phyloP scores from a whole-genome alignment of 2,329 filamentous ascomycete species.

The Lanzia echinophila region DNA sequence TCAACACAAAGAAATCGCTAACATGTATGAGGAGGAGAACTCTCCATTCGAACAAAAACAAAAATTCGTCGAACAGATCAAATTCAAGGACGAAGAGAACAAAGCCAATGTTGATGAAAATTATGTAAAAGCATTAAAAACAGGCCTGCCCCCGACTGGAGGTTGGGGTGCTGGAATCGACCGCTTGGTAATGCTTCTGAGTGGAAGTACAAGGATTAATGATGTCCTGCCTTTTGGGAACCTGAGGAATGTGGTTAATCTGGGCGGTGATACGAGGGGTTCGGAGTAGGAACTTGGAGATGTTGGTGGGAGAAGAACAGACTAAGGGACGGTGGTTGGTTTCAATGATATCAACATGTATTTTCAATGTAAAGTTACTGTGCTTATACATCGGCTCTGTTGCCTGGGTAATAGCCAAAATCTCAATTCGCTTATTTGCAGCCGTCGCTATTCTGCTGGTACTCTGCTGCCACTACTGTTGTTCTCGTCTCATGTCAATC shows the following conservation, averaged over 20 bases:
- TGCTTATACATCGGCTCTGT: no score
- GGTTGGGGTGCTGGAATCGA: slow-evolving; percentile 93
- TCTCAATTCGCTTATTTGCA: no score
- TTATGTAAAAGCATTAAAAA: slow-evolving; percentile 78
- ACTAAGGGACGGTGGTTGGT: no score
- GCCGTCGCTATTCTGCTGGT: no score
- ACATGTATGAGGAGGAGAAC: slow-evolving; percentile 98
- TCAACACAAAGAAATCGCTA: slow-evolving; percentile 73
- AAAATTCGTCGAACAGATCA: slow-evolving; percentile 65
- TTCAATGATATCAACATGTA: no score
- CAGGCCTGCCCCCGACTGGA: slow-evolving; percentile 88
- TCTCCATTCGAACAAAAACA: slow-evolving; percentile 76
- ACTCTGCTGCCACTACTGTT: no score
- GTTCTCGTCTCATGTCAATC: no score
- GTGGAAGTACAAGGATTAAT: slow-evolving; percentile 68
- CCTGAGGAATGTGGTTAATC: slow-evolving; percentile 58
- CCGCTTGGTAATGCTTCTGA: slow-evolving; percentile 84
- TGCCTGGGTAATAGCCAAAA: no score
- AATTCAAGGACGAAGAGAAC: slow-evolving; percentile 33
- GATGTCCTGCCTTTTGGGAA: slow-evolving; percentile 88
- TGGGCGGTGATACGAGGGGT: slow-evolving; percentile 23
- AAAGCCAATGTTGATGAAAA: slow-evolving; percentile 47
- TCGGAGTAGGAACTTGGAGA: background rate
- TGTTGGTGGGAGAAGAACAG: background rate
- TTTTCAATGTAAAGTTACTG: no score